A percentile compares a stretch with the other conserved stretches of the same genome.
Conservation (phyloP, 2,329 filamentous ascomycete genomes). For the Penicillium sp. region DNA sequence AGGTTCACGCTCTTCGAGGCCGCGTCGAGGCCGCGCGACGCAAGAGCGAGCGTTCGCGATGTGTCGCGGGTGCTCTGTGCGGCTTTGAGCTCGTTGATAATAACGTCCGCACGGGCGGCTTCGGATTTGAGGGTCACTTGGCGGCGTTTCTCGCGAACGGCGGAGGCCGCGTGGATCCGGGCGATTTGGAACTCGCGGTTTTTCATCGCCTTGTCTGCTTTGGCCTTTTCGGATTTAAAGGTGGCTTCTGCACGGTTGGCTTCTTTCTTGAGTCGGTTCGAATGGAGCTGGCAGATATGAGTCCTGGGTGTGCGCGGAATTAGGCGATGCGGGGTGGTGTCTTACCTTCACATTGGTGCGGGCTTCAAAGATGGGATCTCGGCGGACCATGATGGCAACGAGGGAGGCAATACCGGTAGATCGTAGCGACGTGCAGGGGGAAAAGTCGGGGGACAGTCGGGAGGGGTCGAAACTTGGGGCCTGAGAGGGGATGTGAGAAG, state of each 20-base stretch:
- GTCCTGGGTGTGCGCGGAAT: not conserved
- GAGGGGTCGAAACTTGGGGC: not conserved
- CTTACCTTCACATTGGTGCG: conserved; percentile 44
- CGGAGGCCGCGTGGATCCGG: conserved; percentile 48
- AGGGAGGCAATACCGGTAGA: not conserved
- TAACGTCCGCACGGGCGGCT: conserved; percentile 48
- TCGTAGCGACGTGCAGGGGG: not conserved
- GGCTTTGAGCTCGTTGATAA: conserved; percentile 50
- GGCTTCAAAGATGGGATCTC: conserved; percentile 43
- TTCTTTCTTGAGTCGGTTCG: conserved; percentile 49
- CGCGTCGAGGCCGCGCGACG: conserved; percentile 45
- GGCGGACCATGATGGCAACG: conserved; percentile 36
- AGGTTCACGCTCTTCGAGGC: conserved; percentile 48
- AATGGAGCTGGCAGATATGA: conserved; percentile 39
- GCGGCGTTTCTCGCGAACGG: conserved; percentile 47
- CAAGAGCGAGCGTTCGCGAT: conserved; percentile 45
- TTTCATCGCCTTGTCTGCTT: conserved; percentile 49
- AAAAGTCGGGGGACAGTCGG: not conserved
- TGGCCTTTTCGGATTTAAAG: conserved; percentile 48
- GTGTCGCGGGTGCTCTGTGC: conserved; percentile 49
- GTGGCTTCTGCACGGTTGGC: conserved; percentile 46
- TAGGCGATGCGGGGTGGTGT: not conserved
- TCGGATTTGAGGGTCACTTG: conserved; percentile 46
- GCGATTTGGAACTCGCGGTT: conserved; percentile 50
- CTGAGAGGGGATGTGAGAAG: conserved; percentile 2